Percentiles rank a stretch among this genome's conserved stretches.
Conservation (phyloP, 345 rosid species). For the Zanthoxylum bungeanum region DNA sequence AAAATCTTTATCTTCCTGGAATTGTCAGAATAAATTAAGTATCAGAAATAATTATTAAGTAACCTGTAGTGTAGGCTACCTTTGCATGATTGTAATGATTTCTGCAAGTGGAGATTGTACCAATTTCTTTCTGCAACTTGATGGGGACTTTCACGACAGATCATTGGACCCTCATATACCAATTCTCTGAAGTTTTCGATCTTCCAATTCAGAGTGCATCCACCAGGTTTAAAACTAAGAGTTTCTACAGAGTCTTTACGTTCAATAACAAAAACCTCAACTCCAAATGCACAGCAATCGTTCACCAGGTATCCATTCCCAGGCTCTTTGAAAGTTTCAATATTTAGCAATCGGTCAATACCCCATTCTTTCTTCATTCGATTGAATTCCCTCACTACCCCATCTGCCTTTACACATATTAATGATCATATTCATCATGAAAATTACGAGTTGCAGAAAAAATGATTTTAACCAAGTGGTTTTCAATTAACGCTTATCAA, state of each 20-base stretch:
- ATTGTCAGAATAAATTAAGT: not conserved
- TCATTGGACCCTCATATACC: not conserved
- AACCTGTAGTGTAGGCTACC: too few relatives aligned
- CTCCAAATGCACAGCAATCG: conserved; percentile 15
- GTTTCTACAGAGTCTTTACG: not conserved
- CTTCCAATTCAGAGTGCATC: not conserved
- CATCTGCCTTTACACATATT: conserved; percentile 11
- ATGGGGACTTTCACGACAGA: not conserved
- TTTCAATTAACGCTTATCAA: too few relatives aligned
- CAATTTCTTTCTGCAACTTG: not conserved
- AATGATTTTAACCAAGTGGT: too few relatives aligned
- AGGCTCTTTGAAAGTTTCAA: not conserved
- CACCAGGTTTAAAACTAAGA: not conserved
- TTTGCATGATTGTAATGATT: too few relatives aligned
- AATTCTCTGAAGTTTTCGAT: not conserved
- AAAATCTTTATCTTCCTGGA: not conserved
- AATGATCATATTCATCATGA: not conserved
- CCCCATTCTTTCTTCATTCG: conserved; percentile 8
- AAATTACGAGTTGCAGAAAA: too few relatives aligned
- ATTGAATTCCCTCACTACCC: not conserved
- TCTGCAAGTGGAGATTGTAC: not conserved
- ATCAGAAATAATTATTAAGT: too few relatives aligned
- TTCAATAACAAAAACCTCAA: conserved; percentile 12
- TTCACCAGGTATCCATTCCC: not conserved
- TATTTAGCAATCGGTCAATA: conserved; percentile 8